A percentile compares a stretch with the other conserved stretches of the same genome.
Conservation (phyloP, 2,329 filamentous ascomycete species). For the Pseudocercospora fuligena region DNA sequence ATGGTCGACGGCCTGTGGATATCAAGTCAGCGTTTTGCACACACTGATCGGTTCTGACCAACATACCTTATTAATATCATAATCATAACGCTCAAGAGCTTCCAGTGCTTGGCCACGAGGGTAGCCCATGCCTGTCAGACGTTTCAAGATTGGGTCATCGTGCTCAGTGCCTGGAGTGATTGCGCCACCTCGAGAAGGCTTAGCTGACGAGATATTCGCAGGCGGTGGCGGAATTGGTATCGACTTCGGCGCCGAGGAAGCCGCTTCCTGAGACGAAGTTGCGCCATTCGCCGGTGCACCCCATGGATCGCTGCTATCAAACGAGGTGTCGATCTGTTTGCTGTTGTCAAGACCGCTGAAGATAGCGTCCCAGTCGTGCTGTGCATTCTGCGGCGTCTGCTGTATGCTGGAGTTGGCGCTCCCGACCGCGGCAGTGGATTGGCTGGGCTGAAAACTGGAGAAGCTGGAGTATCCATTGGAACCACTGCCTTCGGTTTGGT, state of each 20-base stretch:
- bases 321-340: slow-evolving; percentile 37
- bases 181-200: slow-evolving; percentile 60
- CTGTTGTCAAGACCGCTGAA: slow-evolving; percentile 76
- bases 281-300: slow-evolving; percentile 23
- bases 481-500: slow-evolving; percentile 23
- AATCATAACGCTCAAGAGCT: slow-evolving; percentile 92
- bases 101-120: slow-evolving; percentile 71
- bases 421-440: slow-evolving; percentile 13
- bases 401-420: slow-evolving; percentile 30
- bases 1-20: slow-evolving; percentile 29
- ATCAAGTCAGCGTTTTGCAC: not conserved
- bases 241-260: slow-evolving; percentile 15
- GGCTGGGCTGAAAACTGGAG: slow-evolving; percentile 31
- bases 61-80: slow-evolving; percentile 90
- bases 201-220: not conserved
- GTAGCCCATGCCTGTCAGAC: slow-evolving; percentile 89
- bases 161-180: slow-evolving; percentile 76
- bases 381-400: slow-evolving; percentile 47
- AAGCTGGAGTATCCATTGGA: slow-evolving; percentile 38
- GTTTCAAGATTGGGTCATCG: slow-evolving; percentile 90
- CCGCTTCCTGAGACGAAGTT: not conserved
- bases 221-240: slow-evolving; percentile 11
- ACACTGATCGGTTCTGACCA: not conserved
- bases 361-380: slow-evolving; percentile 92
- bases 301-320: slow-evolving; percentile 37